Percentiles rank a stretch among this genome's conserved stretches.
Conservation (phyloP, 2,329 filamentous ascomycete species). For the Talaromyces sp. region DNA sequence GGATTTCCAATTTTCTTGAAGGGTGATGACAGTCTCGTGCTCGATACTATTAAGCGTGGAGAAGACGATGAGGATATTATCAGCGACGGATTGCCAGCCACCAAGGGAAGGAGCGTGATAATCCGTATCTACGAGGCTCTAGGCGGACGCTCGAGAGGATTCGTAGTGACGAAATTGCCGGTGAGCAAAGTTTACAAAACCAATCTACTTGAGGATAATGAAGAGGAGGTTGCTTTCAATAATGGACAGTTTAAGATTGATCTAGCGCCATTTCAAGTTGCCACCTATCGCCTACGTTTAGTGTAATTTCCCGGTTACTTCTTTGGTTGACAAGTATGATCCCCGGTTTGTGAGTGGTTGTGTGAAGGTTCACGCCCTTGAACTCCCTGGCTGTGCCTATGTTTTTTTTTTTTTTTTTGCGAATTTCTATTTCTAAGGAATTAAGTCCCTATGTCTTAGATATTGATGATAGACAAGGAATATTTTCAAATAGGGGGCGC, state of each 20-base stretch:
- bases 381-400: neutral
- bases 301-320: neutral
- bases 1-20: slow-evolving; percentile 59
- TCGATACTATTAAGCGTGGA: slow-evolving; percentile 92
- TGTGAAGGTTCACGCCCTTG: neutral
- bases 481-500: neutral
- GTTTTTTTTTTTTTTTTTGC: neutral
- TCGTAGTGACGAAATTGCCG: slow-evolving; percentile 63
- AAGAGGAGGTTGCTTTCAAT: slow-evolving; percentile 59
- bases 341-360: neutral
- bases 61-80: slow-evolving; percentile 73
- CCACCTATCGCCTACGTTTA: slow-evolving; percentile 64
- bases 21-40: slow-evolving; percentile 65
- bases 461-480: neutral
- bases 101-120: slow-evolving; percentile 74
- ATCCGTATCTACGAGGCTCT: slow-evolving; percentile 83
- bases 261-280: slow-evolving; percentile 79
- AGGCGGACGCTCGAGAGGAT: slow-evolving; percentile 73
- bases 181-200: slow-evolving; percentile 77
- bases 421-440: neutral
- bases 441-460: neutral
- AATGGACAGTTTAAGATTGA: slow-evolving; percentile 53
- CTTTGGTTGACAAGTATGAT: neutral
- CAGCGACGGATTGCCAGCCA: slow-evolving; percentile 58
- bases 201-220: slow-evolving; percentile 85